Evolutionary conservation across 139 green algal genomes (phyloP).

Genomic region (Picochlorum sp.): DNA sequence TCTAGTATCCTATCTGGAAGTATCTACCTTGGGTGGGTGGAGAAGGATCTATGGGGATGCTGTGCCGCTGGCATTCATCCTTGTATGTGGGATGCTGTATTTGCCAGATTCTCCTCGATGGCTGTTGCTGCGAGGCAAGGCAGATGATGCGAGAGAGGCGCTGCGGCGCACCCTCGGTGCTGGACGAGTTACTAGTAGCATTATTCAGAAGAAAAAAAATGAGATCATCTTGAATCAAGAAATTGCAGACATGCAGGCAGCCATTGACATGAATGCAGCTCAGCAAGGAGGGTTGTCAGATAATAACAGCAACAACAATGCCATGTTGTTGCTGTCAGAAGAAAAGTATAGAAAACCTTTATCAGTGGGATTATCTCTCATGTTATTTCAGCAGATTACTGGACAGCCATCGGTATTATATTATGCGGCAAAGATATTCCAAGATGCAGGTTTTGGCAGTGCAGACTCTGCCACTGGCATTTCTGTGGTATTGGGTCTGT

Average conservation of each 20-base stretch:
- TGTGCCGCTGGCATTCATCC: constrained; percentile 33
- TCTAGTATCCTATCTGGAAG: constrained; percentile 10
- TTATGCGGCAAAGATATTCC: constrained; percentile 67
- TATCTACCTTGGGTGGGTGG: constrained; percentile 66
- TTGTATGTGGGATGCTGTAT: constrained; percentile 16
- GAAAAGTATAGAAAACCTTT: constrained; percentile 45
- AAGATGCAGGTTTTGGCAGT: constrained; percentile 58
- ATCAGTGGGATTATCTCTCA: constrained; percentile 51
- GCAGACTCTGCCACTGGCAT: constrained; percentile 43
- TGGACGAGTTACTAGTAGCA: no score
- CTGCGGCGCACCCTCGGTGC: constrained; percentile 22
- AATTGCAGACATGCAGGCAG: constrained; percentile 1
- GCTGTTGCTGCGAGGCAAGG: constrained; percentile 37
- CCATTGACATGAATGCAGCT: not conserved
- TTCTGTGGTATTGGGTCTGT: constrained; percentile 65
- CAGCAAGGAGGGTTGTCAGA: no score
- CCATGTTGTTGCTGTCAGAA: not conserved
- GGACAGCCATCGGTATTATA: constrained; percentile 90
- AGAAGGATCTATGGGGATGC: constrained; percentile 59
- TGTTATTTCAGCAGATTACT: constrained; percentile 88
- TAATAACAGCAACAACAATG: no score
- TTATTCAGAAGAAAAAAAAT: constrained; percentile 16
- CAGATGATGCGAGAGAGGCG: constrained; percentile 14
- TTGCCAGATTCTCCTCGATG: constrained; percentile 83
- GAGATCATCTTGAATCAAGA: not conserved